Percentiles rank a stretch among this genome's conserved stretches.
Evolutionary conservation across 2,329 filamentous ascomycete species (phyloP).

Genomic region (Fusarium pseudoanthophilum): DNA sequence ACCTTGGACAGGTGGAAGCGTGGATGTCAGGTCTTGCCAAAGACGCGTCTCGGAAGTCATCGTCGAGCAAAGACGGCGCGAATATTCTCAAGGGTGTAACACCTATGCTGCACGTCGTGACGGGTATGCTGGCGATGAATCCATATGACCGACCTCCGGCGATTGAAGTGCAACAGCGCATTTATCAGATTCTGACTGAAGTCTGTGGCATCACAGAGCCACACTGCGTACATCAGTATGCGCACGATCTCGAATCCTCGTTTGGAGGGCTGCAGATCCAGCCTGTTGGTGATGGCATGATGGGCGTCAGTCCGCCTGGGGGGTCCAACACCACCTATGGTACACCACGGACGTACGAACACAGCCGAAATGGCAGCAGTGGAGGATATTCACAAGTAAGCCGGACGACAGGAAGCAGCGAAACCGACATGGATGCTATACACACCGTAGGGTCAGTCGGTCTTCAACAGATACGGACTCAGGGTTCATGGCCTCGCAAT

Average conservation of each 20-base stretch:
- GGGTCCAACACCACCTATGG: slow-evolving; percentile 47
- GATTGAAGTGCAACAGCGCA: slow-evolving; percentile 61
- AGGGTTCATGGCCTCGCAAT: slow-evolving; percentile 38
- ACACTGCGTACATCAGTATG: slow-evolving; percentile 65
- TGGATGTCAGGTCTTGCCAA: slow-evolving; percentile 74
- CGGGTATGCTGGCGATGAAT: slow-evolving; percentile 64
- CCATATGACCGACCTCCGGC: slow-evolving; percentile 65
- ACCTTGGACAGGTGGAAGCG: slow-evolving; percentile 72
- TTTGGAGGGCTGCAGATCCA: slow-evolving; percentile 41
- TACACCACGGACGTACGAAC: slow-evolving; percentile 43
- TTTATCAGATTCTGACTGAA: slow-evolving; percentile 64
- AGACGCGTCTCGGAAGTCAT: slow-evolving; percentile 63
- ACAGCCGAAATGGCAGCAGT: slow-evolving; percentile 49
- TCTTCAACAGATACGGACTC: slow-evolving; percentile 35
- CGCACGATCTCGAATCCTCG: slow-evolving; percentile 46
- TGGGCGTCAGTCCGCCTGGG: slow-evolving; percentile 7
- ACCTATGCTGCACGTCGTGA: slow-evolving; percentile 63
- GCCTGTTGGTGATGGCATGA: slow-evolving; percentile 10
- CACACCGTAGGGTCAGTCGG: slow-evolving; percentile 37
- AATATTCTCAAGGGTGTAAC: slow-evolving; percentile 61
- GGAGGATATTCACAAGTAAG: slow-evolving; percentile 51
- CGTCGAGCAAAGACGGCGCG: slow-evolving; percentile 52
- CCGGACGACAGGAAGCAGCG: slow-evolving; percentile 47
- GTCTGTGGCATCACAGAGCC: slow-evolving; percentile 60
- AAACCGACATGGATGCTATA: slow-evolving; percentile 40